Evolutionary conservation across 768 basidiomycete genomes (phyloP), one percentile per base, ranked within the genome.

Genomic region (Ramaria sp.): DNA sequence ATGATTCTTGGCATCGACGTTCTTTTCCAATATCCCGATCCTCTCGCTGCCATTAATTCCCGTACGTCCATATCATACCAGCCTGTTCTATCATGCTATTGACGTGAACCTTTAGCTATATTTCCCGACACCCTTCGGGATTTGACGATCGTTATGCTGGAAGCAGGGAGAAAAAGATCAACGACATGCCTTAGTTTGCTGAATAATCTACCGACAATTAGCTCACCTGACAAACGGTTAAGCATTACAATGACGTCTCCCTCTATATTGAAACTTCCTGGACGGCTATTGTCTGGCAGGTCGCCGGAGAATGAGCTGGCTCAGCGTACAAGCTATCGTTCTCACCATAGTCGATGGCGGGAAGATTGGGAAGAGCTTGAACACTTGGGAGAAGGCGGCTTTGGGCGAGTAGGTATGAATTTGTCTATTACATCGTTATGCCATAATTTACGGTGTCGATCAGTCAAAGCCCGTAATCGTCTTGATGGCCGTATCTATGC

Each of bases 311-410:
- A 15, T 7, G 55, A 57, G 31, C 9, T 13, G 20, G 19, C 20
- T 49, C 19, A 9, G 5, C 1, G 19, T 27, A 31, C 31, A 11
- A 3, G 24, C 10, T 43, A 58, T 15, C 66, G 69, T 24, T 67
- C 76, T 27, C 74, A 79, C 31, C 80, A 83, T 15, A 93, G 91
- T 63, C 72, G 93, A 58, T 97, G 91, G 82, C 88, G 89, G 63
- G 86, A 90, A 54, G 93, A 97, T 63, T 97, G 90, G 83, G 91
- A 94, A 64, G 92, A 95, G 66, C 71, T 96, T 9, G 93, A 95
- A 65, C 73, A 91, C 33, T 65, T 95, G 64, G 91, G 69, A 24
- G 84, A 64, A 51, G 63, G 50, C 37, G 37, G 76, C 63, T 19
- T 11, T 38, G 22, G 34, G 9, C 45, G 17, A 15, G 27, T 57